Evolutionary conservation across 106 monocot genomes (phyloP).

Genomic region (Posidonia australis): DNA sequence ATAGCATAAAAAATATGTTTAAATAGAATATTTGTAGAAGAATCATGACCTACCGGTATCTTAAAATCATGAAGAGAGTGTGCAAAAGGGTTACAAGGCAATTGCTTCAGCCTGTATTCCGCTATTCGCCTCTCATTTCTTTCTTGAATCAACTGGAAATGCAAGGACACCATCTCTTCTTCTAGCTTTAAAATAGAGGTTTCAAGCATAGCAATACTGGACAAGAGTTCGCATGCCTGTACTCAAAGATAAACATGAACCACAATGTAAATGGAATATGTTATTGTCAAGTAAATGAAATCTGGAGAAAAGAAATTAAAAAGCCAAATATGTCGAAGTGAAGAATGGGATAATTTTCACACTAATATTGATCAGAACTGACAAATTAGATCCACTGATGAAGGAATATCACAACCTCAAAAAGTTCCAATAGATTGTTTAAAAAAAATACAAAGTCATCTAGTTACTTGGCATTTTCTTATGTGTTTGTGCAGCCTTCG

Average conservation of each 20-base stretch:
- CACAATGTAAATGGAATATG: not conserved
- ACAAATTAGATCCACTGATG: too few relatives aligned
- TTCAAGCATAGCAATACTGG: constrained; percentile 56
- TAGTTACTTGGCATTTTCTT: too few relatives aligned
- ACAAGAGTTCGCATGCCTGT: constrained; percentile 65
- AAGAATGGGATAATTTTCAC: too few relatives aligned
- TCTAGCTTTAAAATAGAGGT: constrained; percentile 45
- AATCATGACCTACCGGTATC: constrained; percentile 13
- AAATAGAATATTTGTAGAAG: not conserved
- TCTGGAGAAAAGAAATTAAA: not conserved
- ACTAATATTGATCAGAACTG: too few relatives aligned
- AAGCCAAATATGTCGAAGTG: too few relatives aligned
- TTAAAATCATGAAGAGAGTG: constrained; percentile 11
- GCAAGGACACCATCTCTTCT: constrained; percentile 60
- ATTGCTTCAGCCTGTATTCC: constrained; percentile 54
- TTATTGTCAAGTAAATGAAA: not conserved
- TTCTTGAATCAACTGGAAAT: constrained; percentile 85
- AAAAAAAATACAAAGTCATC: too few relatives aligned
- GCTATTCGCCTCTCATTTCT: constrained; percentile 75
- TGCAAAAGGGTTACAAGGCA: constrained; percentile 25
- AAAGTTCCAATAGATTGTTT: too few relatives aligned
- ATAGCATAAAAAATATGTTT: not conserved
- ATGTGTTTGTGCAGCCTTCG: too few relatives aligned
- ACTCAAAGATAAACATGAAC: not conserved
- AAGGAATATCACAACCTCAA: too few relatives aligned